Conservation (phyloP, 768 basidiomycete genomes). For the Collybia sp. region DNA sequence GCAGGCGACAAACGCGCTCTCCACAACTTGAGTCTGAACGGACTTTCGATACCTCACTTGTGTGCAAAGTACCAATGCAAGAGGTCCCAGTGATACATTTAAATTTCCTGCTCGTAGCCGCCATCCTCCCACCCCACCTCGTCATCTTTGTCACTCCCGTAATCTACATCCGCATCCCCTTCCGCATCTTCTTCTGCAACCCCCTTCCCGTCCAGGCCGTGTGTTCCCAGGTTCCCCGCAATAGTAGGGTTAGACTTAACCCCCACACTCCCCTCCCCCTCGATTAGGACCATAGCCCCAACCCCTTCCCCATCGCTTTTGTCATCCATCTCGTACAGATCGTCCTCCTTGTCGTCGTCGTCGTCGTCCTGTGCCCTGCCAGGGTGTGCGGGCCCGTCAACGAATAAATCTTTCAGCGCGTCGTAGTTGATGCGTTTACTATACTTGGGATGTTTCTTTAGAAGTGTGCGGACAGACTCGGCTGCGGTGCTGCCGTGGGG, state of each 20-base stretch:
- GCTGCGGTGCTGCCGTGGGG: constrained; percentile 67
- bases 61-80: neutral
- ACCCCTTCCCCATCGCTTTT: constrained; percentile 31
- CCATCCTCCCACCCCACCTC: constrained; percentile 44
- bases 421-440: constrained; percentile 94
- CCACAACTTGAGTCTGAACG: neutral
- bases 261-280: constrained; percentile 39
- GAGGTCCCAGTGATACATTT: constrained; percentile 1
- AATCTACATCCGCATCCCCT: constrained; percentile 38
- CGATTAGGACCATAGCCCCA: constrained; percentile 31
- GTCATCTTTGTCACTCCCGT: constrained; percentile 39
- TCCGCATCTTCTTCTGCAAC: constrained; percentile 29
- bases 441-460: constrained; percentile 84
- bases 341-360: constrained; percentile 33
- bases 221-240: constrained; percentile 14
- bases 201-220: constrained; percentile 10
- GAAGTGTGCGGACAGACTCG: constrained; percentile 70
- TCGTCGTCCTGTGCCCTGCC: constrained; percentile 35
- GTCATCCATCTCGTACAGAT: constrained; percentile 35
- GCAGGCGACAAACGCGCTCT: neutral
- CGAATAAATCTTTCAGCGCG: constrained; percentile 77
- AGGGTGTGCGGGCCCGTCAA: constrained; percentile 33
- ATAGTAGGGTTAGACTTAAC: constrained; percentile 14
- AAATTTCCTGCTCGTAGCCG: constrained; percentile 75
- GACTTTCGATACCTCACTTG: neutral